Evolutionary conservation across 2,329 filamentous ascomycete species (phyloP).

Genomic region (Paecilomyces niveus): DNA sequence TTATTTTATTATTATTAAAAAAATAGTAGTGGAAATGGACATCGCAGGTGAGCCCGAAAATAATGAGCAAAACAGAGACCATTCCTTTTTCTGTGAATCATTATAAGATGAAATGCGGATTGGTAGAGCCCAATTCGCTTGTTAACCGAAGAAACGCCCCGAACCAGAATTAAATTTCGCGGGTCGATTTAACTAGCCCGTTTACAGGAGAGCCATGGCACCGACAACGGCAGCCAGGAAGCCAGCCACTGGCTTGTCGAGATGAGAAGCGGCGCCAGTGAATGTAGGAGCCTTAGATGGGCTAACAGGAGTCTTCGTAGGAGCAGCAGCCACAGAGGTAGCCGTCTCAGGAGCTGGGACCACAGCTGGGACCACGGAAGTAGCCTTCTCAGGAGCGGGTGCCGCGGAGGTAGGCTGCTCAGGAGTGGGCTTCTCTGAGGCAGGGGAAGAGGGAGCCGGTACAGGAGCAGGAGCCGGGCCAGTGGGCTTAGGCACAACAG

Average conservation of each 20-base stretch:
- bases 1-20: neutral
- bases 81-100: neutral
- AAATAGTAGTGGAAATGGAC: neutral
- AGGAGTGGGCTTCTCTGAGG: neutral
- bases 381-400: neutral
- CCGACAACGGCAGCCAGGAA: conserved; percentile 30
- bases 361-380: neutral
- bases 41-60: neutral
- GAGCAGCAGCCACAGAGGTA: conserved; percentile 1
- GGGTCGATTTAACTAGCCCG: conserved; percentile 1
- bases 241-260: conserved; percentile 27
- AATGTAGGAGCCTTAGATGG: conserved; percentile 12
- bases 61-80: neutral
- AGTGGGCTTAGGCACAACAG: conserved; percentile 1
- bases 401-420: neutral
- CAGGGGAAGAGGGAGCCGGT: conserved; percentile 4
- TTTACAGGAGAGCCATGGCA: conserved; percentile 33
- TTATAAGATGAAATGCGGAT: neutral
- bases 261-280: conserved; percentile 27
- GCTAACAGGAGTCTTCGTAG: conserved; percentile 4
- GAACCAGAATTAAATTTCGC: neutral
- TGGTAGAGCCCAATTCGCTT: neutral
- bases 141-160: neutral
- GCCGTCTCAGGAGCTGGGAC: conserved; percentile 2
- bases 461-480: neutral